phyloP scores from a whole-genome alignment of 2,329 filamentous ascomycete genomes.

The Verticillium albo-atrum region DNA sequence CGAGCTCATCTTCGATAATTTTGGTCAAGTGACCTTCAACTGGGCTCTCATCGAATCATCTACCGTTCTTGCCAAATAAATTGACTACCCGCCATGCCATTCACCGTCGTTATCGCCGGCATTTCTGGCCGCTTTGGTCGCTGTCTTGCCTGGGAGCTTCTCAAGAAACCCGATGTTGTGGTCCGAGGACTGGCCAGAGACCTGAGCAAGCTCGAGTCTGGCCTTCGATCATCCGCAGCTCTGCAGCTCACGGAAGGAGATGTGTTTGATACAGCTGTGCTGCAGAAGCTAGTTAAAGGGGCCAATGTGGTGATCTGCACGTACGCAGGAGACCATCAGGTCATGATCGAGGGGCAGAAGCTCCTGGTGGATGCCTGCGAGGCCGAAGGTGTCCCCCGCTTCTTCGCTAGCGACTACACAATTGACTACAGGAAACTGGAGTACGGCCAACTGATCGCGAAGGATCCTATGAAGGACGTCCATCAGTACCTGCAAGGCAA shows the following conservation, averaged over 20 bases:
- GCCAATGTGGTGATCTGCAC: slow-evolving; percentile 31
- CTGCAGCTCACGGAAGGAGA: too few species aligned
- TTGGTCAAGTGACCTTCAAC: too few species aligned
- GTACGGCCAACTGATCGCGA: slow-evolving; percentile 27
- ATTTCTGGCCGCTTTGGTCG: slow-evolving; percentile 27
- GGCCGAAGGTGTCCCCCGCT: slow-evolving; percentile 25
- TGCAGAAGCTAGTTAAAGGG: too few species aligned
- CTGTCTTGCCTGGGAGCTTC: slow-evolving; percentile 20
- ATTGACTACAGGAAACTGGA: slow-evolving; percentile 34
- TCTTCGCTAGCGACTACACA: slow-evolving; percentile 33
- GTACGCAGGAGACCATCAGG: slow-evolving; percentile 29
- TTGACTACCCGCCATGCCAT: neutral
- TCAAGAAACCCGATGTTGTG: slow-evolving; percentile 17
- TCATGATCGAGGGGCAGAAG: slow-evolving; percentile 38
- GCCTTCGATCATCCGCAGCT: slow-evolving; percentile 8
- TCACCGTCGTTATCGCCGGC: slow-evolving; percentile 24
- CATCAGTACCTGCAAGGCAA: slow-evolving; percentile 31
- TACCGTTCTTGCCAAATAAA: too few species aligned
- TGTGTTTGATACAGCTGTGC: too few species aligned
- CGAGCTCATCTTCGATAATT: too few species aligned
- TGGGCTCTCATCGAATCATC: too few species aligned
- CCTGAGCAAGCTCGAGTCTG: slow-evolving; percentile 16
- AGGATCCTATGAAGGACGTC: slow-evolving; percentile 34
- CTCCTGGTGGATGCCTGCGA: slow-evolving; percentile 33
- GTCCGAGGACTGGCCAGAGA: slow-evolving; percentile 23